Percentiles rank a stretch among this genome's conserved stretches.
Evolutionary conservation across 2,329 filamentous ascomycete species (phyloP).

Genomic region (Ampelomyces quisqualis): DNA sequence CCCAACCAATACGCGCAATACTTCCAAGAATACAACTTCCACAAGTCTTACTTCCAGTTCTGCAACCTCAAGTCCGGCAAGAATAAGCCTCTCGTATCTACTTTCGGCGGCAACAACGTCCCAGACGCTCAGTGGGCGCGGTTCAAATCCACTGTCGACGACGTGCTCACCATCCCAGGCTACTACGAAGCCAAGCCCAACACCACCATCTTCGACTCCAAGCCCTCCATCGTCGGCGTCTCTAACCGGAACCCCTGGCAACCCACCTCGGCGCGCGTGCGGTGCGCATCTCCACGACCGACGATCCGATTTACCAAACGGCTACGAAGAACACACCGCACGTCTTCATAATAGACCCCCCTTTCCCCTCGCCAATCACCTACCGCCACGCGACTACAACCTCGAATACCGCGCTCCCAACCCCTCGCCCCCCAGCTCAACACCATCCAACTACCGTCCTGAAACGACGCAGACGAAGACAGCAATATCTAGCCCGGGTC

Average conservation of each 20-base stretch:
- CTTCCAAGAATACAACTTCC: slow-evolving; percentile 22
- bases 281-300: slow-evolving; percentile 26
- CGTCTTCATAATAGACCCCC: slow-evolving; percentile 45
- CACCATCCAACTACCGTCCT: slow-evolving; percentile 45
- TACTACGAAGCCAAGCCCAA: slow-evolving; percentile 27
- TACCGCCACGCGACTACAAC: slow-evolving; percentile 44
- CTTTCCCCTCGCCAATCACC: slow-evolving; percentile 44
- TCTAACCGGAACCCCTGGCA: slow-evolving; percentile 47
- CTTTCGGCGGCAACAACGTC: slow-evolving; percentile 33
- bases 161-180: slow-evolving; percentile 35
- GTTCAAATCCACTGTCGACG: slow-evolving; percentile 31
- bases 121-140: slow-evolving; percentile 16
- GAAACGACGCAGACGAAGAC: slow-evolving; percentile 47
- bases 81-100: slow-evolving; percentile 35
- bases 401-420: slow-evolving; percentile 32
- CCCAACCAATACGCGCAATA: slow-evolving; percentile 31
- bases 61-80: slow-evolving; percentile 11
- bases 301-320: slow-evolving; percentile 33
- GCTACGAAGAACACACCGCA: slow-evolving; percentile 35
- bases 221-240: slow-evolving; percentile 35
- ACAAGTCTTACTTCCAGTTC: slow-evolving; percentile 31
- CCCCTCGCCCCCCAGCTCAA: slow-evolving; percentile 40
- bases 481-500: slow-evolving; percentile 44
- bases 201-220: slow-evolving; percentile 24
- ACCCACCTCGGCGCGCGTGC: slow-evolving; percentile 13